Evolutionary conservation across 2,329 filamentous ascomycete species (phyloP).

Genomic region (Orbilia ellipsospora): DNA sequence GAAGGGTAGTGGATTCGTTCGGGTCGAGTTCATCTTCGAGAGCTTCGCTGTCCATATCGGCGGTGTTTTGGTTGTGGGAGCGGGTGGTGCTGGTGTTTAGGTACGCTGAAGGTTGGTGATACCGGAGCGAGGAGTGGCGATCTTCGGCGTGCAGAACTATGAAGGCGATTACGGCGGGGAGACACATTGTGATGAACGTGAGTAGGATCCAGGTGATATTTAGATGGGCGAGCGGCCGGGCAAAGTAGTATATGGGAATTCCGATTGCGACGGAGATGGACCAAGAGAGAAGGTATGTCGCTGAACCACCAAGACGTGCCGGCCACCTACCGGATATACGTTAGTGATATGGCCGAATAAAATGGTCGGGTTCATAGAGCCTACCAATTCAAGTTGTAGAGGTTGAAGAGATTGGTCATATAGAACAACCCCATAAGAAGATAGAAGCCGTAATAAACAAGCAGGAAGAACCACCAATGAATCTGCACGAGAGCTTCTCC

Average conservation of each 20-base stretch:
- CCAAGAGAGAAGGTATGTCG: slow-evolving; percentile 73
- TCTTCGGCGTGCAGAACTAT: slow-evolving; percentile 73
- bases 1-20: slow-evolving; percentile 36
- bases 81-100: slow-evolving; percentile 16
- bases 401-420: slow-evolving; percentile 78
- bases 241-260: slow-evolving; percentile 70
- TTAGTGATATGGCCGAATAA: background rate
- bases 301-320: slow-evolving; percentile 71
- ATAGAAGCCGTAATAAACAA: slow-evolving; percentile 77
- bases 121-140: slow-evolving; percentile 68
- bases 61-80: slow-evolving; percentile 11
- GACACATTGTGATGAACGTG: slow-evolving; percentile 76
- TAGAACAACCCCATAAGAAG: slow-evolving; percentile 75
- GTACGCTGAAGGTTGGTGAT: slow-evolving; percentile 74
- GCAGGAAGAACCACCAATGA: slow-evolving; percentile 78
- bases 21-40: slow-evolving; percentile 26
- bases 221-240: slow-evolving; percentile 68
- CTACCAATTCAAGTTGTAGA: slow-evolving; percentile 76
- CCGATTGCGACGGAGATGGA: slow-evolving; percentile 71
- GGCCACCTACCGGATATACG: slow-evolving; percentile 67
- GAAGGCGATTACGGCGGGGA: slow-evolving; percentile 75
- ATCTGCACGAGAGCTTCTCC: slow-evolving; percentile 73
- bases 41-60: background rate
- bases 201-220: slow-evolving; percentile 77
- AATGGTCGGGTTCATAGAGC: background rate